Evolutionary conservation across 345 rosid genomes (phyloP).

Genomic region (Moricandia moricandioides): DNA sequence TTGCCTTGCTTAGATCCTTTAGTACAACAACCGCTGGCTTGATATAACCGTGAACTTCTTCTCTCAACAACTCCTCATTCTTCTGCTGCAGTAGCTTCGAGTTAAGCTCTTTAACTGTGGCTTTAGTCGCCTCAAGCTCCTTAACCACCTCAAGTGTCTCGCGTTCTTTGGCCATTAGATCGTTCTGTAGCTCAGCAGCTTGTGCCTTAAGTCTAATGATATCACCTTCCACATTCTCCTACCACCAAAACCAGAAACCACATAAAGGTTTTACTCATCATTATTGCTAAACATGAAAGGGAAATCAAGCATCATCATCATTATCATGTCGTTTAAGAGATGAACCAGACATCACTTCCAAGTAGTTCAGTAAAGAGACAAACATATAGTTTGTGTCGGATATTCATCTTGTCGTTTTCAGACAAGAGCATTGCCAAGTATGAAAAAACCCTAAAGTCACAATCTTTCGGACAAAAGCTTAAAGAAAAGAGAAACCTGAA

Average conservation of each 20-base stretch:
- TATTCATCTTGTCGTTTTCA: constrained; percentile 4
- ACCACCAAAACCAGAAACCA: constrained; percentile 15
- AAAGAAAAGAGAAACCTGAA: constrained; percentile 41
- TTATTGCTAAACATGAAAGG: background rate
- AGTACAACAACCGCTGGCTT: constrained; percentile 58
- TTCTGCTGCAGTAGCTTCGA: constrained; percentile 48
- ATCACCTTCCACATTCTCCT: constrained; percentile 52
- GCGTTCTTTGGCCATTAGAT: constrained; percentile 60
- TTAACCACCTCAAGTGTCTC: constrained; percentile 70
- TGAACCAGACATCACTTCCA: background rate
- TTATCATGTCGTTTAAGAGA: constrained; percentile 21
- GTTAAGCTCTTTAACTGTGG: constrained; percentile 57
- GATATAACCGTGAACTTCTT: constrained; percentile 37
- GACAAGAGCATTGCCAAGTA: constrained; percentile 2
- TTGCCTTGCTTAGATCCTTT: constrained; percentile 83
- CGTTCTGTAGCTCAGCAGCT: constrained; percentile 61
- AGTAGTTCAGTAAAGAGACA: background rate
- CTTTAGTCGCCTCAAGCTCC: constrained; percentile 74
- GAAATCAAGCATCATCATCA: constrained; percentile 1
- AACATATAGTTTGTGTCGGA: background rate
- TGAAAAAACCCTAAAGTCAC: constrained; percentile 13
- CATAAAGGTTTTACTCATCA: too few species aligned
- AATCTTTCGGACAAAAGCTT: background rate
- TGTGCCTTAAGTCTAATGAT: constrained; percentile 55
- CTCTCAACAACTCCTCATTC: constrained; percentile 32